These are phyloP conservation scores for Lactarius akahatsu DNA, from an alignment of 768 basidiomycete species.

Conservation along the genomic window DNA sequence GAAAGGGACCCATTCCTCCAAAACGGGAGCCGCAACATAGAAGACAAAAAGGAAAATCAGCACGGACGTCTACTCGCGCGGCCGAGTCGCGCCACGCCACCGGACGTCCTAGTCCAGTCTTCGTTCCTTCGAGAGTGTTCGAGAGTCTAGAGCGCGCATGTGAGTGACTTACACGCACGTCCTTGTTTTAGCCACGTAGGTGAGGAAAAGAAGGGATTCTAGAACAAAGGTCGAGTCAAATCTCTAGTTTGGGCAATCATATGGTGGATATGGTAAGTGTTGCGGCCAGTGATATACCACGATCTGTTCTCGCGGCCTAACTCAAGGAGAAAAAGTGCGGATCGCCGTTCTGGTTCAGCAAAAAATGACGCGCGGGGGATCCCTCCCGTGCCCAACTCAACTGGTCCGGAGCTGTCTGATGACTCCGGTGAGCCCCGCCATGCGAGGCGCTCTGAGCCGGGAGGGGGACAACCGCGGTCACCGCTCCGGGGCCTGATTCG, in stretches of 20 bases:
- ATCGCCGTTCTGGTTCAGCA: neutral
- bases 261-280: neutral
- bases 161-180: neutral
- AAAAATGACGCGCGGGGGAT: neutral
- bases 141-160: neutral
- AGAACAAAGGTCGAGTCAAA: neutral
- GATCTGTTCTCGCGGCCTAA: neutral
- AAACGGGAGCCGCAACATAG: neutral
- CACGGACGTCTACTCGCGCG: neutral
- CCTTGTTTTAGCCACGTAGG: neutral
- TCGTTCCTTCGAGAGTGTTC: neutral
- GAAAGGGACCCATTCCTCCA: neutral
- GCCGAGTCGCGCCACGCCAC: neutral
- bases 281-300: too few relatives aligned
- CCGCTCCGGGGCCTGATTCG: neutral
- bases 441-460: neutral
- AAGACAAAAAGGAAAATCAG: neutral
- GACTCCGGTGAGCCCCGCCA: neutral
- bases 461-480: neutral
- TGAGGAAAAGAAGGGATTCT: neutral
- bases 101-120: neutral
- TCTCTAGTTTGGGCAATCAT: neutral
- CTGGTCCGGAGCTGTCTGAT: neutral
- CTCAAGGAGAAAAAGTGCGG: neutral
- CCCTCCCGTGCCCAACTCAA: neutral